Evolutionary conservation across 768 basidiomycete species (phyloP).

Genomic region (Mycena capillaripes): DNA sequence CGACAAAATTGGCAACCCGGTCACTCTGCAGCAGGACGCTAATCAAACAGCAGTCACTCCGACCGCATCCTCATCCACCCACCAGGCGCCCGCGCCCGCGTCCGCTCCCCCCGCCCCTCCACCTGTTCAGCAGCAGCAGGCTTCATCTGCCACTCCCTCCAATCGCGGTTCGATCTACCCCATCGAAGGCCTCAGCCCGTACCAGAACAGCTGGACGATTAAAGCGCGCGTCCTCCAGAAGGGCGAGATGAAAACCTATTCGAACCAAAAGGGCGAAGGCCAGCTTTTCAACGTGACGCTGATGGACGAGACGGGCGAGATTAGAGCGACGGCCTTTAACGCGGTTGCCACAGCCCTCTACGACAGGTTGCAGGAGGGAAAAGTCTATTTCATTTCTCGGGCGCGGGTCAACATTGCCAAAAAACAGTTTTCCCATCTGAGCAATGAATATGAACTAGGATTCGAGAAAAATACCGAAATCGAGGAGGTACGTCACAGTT

Average conservation of each 20-base stretch:
- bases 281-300: slow-evolving; percentile 94
- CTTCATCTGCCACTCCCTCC: slow-evolving; percentile 36
- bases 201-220: slow-evolving; percentile 99
- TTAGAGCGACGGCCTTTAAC: slow-evolving; percentile 94
- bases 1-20: slow-evolving; percentile 82
- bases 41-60: slow-evolving; percentile 38
- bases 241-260: slow-evolving; percentile 90
- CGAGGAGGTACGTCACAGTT: slow-evolving; percentile 72
- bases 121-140: slow-evolving; percentile 35
- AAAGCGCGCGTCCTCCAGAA: slow-evolving; percentile 94
- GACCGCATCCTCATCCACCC: slow-evolving; percentile 45
- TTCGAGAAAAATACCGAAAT: slow-evolving; percentile 90
- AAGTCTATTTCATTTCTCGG: slow-evolving; percentile 92
- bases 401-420: slow-evolving; percentile 96
- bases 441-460: slow-evolving; percentile 93
- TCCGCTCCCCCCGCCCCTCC: slow-evolving; percentile 32
- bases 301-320: slow-evolving; percentile 96
- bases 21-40: slow-evolving; percentile 45
- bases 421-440: slow-evolving; percentile 93
- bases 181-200: slow-evolving; percentile 95
- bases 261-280: slow-evolving; percentile 92
- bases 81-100: slow-evolving; percentile 15
- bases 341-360: slow-evolving; percentile 85
- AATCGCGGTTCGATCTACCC: slow-evolving; percentile 69
- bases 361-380: slow-evolving; percentile 89